Conservation (phyloP, 2,329 filamentous ascomycete genomes). For the Scytalidium sp. region DNA sequence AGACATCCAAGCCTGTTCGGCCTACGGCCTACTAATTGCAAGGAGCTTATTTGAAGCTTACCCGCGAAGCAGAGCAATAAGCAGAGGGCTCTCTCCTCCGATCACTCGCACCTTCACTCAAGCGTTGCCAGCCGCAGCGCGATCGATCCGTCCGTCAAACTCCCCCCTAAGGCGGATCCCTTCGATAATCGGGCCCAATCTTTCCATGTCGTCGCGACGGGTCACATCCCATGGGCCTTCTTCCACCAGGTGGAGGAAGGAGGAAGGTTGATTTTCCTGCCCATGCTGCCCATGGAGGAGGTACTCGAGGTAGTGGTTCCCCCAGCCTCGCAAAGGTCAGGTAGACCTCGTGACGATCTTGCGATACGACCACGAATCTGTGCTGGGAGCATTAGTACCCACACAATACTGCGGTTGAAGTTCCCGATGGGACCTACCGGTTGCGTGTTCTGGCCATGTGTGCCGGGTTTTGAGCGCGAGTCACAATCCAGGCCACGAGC, state of each 20-base stretch:
- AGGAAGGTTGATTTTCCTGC: neutral
- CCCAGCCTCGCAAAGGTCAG: slow-evolving; percentile 11
- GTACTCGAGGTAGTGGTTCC: slow-evolving; percentile 10
- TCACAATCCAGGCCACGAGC: slow-evolving; percentile 13
- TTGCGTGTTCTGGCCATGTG: neutral
- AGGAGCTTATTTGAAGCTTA: too few relatives aligned
- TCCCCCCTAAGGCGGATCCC: neutral
- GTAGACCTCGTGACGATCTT: slow-evolving; percentile 12
- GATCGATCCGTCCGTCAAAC: neutral
- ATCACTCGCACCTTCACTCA: neutral
- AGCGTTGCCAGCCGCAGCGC: too few relatives aligned
- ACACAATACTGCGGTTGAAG: neutral
- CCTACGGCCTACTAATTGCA: too few relatives aligned
- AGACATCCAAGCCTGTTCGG: too few relatives aligned
- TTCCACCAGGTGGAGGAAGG: neutral
- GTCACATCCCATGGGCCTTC: neutral
- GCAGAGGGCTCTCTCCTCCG: too few relatives aligned
- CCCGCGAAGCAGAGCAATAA: too few relatives aligned
- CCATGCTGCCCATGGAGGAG: slow-evolving; percentile 1
- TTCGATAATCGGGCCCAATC: neutral
- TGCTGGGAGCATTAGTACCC: neutral
- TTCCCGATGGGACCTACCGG: neutral
- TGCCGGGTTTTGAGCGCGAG: neutral
- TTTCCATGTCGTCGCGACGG: neutral
- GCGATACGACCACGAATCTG: slow-evolving; percentile 12